These are phyloP conservation scores for Dioszegia aurantiaca DNA, from an alignment of 768 basidiomycete genomes.

Conservation along the genomic window DNA sequence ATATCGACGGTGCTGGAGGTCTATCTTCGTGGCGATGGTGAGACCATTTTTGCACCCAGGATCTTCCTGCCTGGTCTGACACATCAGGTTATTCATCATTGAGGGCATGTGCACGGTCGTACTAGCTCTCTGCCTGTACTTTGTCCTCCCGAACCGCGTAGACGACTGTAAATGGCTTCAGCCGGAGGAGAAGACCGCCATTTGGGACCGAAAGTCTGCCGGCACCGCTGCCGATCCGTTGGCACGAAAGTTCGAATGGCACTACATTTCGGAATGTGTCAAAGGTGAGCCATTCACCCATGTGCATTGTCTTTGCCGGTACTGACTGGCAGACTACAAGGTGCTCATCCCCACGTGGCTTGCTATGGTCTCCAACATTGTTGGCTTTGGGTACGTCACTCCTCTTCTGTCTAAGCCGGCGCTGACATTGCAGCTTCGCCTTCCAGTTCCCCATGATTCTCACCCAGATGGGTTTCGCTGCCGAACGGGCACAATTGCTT, in stretches of 20 bases:
- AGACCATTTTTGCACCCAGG: background rate
- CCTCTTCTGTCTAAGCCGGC: too few species aligned
- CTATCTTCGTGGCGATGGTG: constrained; percentile 14
- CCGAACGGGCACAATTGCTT: constrained; percentile 18
- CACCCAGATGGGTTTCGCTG: constrained; percentile 15
- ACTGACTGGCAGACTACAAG: background rate
- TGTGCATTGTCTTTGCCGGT: too few species aligned
- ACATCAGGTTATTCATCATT: constrained; percentile 45
- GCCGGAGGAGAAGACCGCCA: background rate
- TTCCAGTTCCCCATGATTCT: constrained; percentile 7
- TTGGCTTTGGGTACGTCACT: background rate
- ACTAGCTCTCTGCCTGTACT: constrained; percentile 26
- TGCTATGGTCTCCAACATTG: background rate
- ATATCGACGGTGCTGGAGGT: constrained; percentile 17
- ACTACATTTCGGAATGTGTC: background rate
- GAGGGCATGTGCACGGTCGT: constrained; percentile 44
- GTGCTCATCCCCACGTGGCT: background rate
- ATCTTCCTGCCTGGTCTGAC: background rate
- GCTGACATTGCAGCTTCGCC: constrained; percentile 1
- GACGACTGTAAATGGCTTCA: constrained; percentile 3
- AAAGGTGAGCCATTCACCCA: too few species aligned
- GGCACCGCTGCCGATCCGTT: background rate
- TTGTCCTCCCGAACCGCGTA: background rate
- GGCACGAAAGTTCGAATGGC: background rate
- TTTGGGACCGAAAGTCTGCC: background rate